These are phyloP conservation scores for Urtica urens DNA, from an alignment of 306 rosid genomes.

Conservation along the genomic window DNA sequence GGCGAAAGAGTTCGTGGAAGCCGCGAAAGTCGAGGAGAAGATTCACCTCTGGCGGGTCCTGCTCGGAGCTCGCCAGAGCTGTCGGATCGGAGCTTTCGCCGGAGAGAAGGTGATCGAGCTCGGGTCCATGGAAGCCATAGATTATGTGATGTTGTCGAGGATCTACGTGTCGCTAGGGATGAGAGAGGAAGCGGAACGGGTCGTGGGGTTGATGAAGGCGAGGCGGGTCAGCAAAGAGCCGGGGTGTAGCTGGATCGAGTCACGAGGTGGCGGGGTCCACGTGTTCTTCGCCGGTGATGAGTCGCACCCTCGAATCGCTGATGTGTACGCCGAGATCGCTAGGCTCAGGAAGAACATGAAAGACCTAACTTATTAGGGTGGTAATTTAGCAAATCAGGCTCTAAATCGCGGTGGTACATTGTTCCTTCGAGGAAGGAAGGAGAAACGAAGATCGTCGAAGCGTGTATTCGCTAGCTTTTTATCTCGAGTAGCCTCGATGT, in stretches of 20 bases:
- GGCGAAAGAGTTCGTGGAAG: conserved; percentile 70
- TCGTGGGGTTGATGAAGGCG: conserved; percentile 55
- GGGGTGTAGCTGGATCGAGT: conserved; percentile 90
- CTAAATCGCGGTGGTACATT: too few species aligned
- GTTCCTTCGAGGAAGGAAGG: too few species aligned
- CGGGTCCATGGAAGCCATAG: conserved; percentile 63
- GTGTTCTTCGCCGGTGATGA: conserved; percentile 81
- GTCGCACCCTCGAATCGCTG: conserved; percentile 63
- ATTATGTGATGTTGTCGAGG: conserved; percentile 63
- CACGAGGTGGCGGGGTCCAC: conserved; percentile 60
- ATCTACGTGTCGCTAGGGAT: conserved; percentile 57
- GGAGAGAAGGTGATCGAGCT: conserved; percentile 75
- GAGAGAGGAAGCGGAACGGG: conserved; percentile 65
- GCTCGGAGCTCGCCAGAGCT: conserved; percentile 62
- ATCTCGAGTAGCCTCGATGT: too few species aligned
- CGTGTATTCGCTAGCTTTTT: too few species aligned
- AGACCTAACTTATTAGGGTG: too few species aligned
- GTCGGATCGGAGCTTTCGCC: conserved; percentile 66
- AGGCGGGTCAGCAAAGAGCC: conserved; percentile 76
- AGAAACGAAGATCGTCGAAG: too few species aligned
- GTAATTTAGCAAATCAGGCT: too few species aligned
- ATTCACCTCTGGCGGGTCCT: conserved; percentile 71
- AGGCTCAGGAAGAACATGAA: conserved; percentile 47
- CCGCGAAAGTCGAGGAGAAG: conserved; percentile 60
- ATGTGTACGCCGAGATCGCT: conserved; percentile 33